Percentiles rank a stretch among this genome's conserved stretches.
Conservation (phyloP, 2,329 filamentous ascomycete genomes). For the Aspergillus aculeatinus region DNA sequence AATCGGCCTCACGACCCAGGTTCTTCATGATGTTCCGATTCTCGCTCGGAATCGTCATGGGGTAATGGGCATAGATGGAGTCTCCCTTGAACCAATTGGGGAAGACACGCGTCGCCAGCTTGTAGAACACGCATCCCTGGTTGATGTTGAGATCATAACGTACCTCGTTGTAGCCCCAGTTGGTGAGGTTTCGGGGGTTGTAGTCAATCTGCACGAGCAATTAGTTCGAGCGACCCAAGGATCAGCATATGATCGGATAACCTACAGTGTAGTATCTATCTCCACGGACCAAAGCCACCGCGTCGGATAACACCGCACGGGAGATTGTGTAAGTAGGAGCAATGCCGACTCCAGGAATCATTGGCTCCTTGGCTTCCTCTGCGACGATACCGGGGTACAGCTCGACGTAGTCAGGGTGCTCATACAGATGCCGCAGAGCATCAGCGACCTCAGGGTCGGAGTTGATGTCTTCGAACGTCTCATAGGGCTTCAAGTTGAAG, state of each 20-base stretch:
- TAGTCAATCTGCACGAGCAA: conserved; percentile 57
- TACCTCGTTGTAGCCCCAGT: conserved; percentile 78
- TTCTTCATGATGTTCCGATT: conserved; percentile 69
- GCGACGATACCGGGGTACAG: conserved; percentile 76
- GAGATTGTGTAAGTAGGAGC: conserved; percentile 74
- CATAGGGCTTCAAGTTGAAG: conserved; percentile 73
- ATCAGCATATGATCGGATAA: conserved; percentile 9
- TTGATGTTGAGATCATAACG: conserved; percentile 72
- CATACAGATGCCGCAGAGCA: conserved; percentile 61
- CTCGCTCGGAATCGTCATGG: conserved; percentile 67
- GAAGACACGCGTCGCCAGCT: conserved; percentile 76
- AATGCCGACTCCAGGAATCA: conserved; percentile 72
- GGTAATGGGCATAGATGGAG: conserved; percentile 79
- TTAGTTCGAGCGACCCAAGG: conserved; percentile 23
- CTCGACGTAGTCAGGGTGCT: conserved; percentile 76
- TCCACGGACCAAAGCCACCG: conserved; percentile 73
- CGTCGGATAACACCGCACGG: conserved; percentile 73
- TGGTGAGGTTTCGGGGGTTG: conserved; percentile 70
- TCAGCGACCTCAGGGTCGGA: conserved; percentile 69
- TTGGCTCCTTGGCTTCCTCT: conserved; percentile 71
- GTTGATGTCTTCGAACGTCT: conserved; percentile 81
- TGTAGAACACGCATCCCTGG: conserved; percentile 82
- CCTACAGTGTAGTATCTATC: conserved; percentile 70
- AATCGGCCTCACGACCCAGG: conserved; percentile 65
- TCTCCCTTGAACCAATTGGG: conserved; percentile 75